Evolutionary conservation across 1,284 basidiomycete species (phyloP), one percentile per base, ranked within the genome.

Genomic region (Termitomyces sp.): DNA sequence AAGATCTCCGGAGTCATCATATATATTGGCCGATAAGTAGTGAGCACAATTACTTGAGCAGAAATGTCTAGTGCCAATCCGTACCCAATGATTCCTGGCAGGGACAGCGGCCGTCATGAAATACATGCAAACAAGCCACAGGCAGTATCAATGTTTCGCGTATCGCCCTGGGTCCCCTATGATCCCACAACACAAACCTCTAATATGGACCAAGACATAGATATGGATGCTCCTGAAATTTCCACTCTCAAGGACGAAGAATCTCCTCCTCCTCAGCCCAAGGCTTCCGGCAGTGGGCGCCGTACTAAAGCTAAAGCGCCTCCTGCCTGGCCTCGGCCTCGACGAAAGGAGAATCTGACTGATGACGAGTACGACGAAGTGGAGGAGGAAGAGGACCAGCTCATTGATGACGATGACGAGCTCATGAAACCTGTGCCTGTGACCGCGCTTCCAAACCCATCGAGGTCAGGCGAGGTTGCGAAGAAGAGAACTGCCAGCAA

Each of bases 181-280:
- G 66, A 73, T 61, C 72, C 71, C 42, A 57, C 62, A 52, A 49
- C 57, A 16, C 57, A 56, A 56, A 51, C 58, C 56, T 57, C 62
- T 55, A 46, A 62, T 60, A 52, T 75, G 72, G 76, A 78, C 63
- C 71, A 74, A 46, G 79, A 83, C 58, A 68, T 78, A 34, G 82
- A 86, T 58, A 88, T 88, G 84, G 88, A 88, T 46, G 84, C 86
- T 30, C 87, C 87, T 37, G 81, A 82, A 60, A 90, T 90, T 50
- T 89, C 87, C 26, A 88, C 83, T 30, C 77, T 90, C 24, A 74
- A 74, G 30, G 84, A 88, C 42, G 86, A 88, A 57, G 75, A 78
- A 9, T 80, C 80, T 24, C 84, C 88, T 43, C 83, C 86, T 11
- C 81, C 84, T 5, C 67, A 68, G 19, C 68, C 68, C 1, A 64